These are phyloP conservation scores for Fragosphaeria purpurea DNA, from an alignment of 2,329 filamentous ascomycete species.

Conservation along the genomic window DNA sequence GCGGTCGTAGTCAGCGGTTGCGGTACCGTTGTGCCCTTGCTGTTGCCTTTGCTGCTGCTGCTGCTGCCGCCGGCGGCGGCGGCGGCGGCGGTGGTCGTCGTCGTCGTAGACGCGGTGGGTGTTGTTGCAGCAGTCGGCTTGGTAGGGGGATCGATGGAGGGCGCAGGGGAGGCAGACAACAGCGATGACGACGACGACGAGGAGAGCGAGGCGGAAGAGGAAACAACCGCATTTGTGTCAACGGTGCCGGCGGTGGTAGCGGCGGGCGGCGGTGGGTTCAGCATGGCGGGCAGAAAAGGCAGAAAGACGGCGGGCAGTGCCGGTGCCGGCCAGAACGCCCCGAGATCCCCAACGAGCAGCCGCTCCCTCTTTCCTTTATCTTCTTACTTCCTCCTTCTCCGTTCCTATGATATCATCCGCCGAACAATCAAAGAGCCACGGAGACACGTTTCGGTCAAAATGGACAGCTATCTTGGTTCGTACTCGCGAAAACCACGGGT, in stretches of 20 bases:
- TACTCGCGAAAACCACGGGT: background rate
- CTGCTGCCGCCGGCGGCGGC: background rate
- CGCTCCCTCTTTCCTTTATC: background rate
- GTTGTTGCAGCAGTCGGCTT: too few relatives aligned
- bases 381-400: background rate
- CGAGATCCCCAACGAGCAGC: too few relatives aligned
- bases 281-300: constrained; percentile 1
- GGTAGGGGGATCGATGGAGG: too few relatives aligned
- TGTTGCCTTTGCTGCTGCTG: constrained; percentile 5
- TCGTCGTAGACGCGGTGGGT: constrained; percentile 1
- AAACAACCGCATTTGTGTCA: too few relatives aligned
- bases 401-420: too few relatives aligned
- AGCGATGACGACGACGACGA: background rate
- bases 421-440: too few relatives aligned
- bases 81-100: constrained; percentile 15
- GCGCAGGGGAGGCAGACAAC: background rate
- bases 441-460: too few relatives aligned
- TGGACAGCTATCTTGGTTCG: too few relatives aligned
- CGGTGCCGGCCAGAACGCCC: too few relatives aligned
- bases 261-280: background rate
- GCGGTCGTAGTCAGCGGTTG: too few relatives aligned
- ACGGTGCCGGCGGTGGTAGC: background rate
- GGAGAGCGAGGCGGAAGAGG: background rate
- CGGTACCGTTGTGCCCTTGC: background rate
- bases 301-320: too few relatives aligned